These are phyloP conservation scores for Acanthamoeba healyi DNA, from an alignment of 208 protist genomes.

Conservation along the genomic window DNA sequence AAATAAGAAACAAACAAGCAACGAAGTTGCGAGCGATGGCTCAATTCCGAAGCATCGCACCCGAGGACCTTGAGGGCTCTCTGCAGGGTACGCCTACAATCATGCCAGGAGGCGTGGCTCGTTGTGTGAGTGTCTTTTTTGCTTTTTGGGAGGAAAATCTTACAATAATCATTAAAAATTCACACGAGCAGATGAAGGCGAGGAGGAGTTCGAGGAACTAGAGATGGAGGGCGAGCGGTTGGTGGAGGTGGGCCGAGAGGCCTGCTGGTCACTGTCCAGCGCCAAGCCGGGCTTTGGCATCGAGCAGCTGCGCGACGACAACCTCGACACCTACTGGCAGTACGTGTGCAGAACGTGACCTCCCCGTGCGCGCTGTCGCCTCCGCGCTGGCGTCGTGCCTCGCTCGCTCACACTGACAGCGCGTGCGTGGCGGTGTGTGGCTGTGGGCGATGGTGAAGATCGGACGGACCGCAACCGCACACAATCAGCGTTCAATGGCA, in stretches of 20 bases:
- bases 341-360: slow-evolving; percentile 52
- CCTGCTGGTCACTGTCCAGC: slow-evolving; percentile 89
- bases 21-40: no score
- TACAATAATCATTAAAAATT: background rate
- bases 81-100: no score
- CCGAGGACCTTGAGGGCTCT: background rate
- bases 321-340: slow-evolving; percentile 91
- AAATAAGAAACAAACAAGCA: no score
- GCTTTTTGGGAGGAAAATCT: background rate
- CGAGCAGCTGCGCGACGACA: slow-evolving; percentile 90
- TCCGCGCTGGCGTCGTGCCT: no score
- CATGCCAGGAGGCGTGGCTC: background rate
- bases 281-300: slow-evolving; percentile 91
- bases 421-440: no score
- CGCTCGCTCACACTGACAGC: no score
- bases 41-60: background rate
- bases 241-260: slow-evolving; percentile 87
- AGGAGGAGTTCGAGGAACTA: background rate
- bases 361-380: no score
- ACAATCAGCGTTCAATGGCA: slow-evolving; percentile 91
- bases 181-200: background rate
- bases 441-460: no score
- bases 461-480: slow-evolving; percentile 90
- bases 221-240: background rate
- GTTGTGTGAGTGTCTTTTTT: background rate